Percentiles rank a stretch among this genome's conserved stretches.
phyloP scores from a whole-genome alignment of 75 land plant genomes.

The Pseudotsuga menziesii region DNA sequence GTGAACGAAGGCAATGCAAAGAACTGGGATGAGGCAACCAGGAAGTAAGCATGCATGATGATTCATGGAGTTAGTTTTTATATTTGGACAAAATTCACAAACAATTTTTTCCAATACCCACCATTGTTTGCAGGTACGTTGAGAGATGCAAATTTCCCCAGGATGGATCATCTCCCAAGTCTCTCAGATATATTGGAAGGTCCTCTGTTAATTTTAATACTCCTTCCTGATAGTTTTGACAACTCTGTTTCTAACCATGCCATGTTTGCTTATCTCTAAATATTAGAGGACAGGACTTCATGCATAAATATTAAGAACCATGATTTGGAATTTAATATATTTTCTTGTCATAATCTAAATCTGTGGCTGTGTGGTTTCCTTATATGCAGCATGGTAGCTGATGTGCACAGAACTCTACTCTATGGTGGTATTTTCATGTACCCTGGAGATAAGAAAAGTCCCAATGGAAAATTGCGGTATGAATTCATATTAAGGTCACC shows the following conservation, averaged over 20 bases:
- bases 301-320: too few species aligned
- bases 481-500: too few species aligned
- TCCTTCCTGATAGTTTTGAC: too few species aligned
- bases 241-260: too few species aligned
- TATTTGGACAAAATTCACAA: too few species aligned
- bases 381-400: conserved; percentile 30
- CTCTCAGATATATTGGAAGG: conserved; percentile 98
- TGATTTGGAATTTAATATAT: too few species aligned
- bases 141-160: conserved; percentile 92
- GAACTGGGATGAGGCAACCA: conserved; percentile 95
- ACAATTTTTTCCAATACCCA: not conserved
- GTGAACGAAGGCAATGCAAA: conserved; percentile 99
- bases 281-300: too few species aligned
- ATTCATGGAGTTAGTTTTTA: too few species aligned
- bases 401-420: conserved; percentile 24
- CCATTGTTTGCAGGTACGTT: conserved; percentile 55
- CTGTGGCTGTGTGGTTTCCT: too few species aligned
- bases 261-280: too few species aligned
- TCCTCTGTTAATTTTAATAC: conserved; percentile 8
- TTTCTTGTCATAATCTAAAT: too few species aligned
- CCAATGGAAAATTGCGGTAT: conserved; percentile 64
- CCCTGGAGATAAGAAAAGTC: conserved; percentile 34
- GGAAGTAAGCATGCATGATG: conserved; percentile 38
- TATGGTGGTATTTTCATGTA: conserved; percentile 35
- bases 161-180: conserved; percentile 95